Evolutionary conservation across 192 early-diverging fungal species (phyloP).

Genomic region (Podila epicladia): DNA sequence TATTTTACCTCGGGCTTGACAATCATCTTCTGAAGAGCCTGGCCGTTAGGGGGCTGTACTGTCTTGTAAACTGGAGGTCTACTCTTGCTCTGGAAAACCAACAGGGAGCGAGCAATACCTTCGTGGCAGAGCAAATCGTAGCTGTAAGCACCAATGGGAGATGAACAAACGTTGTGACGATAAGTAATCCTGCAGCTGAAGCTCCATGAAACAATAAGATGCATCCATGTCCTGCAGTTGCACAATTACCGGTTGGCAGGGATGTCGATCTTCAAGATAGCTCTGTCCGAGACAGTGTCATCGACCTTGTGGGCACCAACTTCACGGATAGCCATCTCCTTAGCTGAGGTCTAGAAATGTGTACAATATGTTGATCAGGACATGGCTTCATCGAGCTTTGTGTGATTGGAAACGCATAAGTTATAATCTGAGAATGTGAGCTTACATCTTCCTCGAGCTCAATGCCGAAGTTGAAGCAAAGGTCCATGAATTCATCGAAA

Average conservation of each 20-base stretch:
- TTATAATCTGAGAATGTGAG: no score
- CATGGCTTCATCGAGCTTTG: neutral
- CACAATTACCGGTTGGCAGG: slow-evolving; percentile 85
- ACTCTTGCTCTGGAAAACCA: slow-evolving; percentile 81
- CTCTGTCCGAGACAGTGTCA: slow-evolving; percentile 72
- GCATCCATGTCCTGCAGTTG: no score
- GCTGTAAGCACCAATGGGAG: slow-evolving; percentile 49
- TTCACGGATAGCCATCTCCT: slow-evolving; percentile 79
- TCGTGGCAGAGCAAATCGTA: slow-evolving; percentile 98
- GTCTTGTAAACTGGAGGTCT: slow-evolving; percentile 75
- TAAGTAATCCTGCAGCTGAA: no score
- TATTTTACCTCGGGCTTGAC: slow-evolving; percentile 73
- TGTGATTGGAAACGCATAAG: neutral
- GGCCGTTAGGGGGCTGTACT: slow-evolving; percentile 64
- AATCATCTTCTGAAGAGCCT: slow-evolving; percentile 66
- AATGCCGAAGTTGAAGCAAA: slow-evolving; percentile 99
- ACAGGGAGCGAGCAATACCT: slow-evolving; percentile 91
- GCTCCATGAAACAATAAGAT: slow-evolving; percentile 24
- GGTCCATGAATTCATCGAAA: slow-evolving; percentile 91
- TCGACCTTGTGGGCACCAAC: slow-evolving; percentile 61
- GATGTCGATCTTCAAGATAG: slow-evolving; percentile 96
- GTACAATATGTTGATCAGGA: neutral
- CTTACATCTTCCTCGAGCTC: slow-evolving; percentile 97
- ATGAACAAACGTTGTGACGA: neutral
- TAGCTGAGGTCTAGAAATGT: slow-evolving; percentile 74